phyloP scores from a whole-genome alignment of 257 asterid genomes.

The Thymus mandschuricus region DNA sequence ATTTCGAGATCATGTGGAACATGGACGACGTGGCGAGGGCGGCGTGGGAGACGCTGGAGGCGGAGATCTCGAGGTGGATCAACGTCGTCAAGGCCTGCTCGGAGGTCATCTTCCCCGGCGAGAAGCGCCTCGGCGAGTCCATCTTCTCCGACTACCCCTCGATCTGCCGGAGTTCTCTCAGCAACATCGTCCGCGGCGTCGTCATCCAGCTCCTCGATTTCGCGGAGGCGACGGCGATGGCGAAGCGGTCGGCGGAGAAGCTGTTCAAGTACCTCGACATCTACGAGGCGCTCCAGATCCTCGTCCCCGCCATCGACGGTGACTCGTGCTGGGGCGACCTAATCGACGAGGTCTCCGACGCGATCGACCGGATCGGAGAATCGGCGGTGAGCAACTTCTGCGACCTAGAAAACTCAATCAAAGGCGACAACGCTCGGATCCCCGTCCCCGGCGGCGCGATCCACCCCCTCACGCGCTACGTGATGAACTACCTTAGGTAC shows the following conservation, averaged over 20 bases:
- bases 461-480: conserved; percentile 88
- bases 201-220: conserved; percentile 81
- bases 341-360: conserved; percentile 44
- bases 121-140: conserved; percentile 52
- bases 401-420: conserved; percentile 74
- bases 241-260: conserved; percentile 74
- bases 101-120: conserved; percentile 54
- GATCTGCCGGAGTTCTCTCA: conserved; percentile 39
- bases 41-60: conserved; percentile 70
- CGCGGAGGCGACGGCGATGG: conserved; percentile 73
- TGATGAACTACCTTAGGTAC: conserved; percentile 74
- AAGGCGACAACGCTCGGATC: conserved; percentile 52
- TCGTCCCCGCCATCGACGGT: conserved; percentile 44
- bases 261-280: conserved; percentile 78
- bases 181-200: conserved; percentile 59
- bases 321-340: conserved; percentile 36
- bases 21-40: conserved; percentile 69
- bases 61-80: conserved; percentile 74
- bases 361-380: conserved; percentile 63
- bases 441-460: conserved; percentile 94
- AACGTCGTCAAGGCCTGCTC: conserved; percentile 55
- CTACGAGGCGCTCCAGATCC: conserved; percentile 60
- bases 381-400: conserved; percentile 59
- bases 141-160: conserved; percentile 52
- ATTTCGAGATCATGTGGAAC: conserved; percentile 56